Conservation (phyloP, 2,329 filamentous ascomycete species). For the Cryphonectria radicalis region DNA sequence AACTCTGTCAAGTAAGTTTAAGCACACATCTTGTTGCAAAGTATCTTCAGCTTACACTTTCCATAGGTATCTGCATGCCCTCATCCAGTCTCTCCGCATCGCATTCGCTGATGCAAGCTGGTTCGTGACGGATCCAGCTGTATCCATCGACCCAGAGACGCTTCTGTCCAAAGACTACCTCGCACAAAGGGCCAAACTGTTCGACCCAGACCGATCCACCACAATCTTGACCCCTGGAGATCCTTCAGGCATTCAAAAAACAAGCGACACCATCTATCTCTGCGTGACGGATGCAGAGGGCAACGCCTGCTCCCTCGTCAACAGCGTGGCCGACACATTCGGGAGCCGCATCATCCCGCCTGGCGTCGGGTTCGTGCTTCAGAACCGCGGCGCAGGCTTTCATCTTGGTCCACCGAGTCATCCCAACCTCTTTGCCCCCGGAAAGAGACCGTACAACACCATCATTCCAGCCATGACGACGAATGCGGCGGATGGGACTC, state of each 20-base stretch:
- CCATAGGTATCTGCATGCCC: conserved; percentile 65
- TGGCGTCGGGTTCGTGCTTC: conserved; percentile 86
- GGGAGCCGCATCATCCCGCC: conserved; percentile 84
- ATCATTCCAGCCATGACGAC: conserved; percentile 93
- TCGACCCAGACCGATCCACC: conserved; percentile 64
- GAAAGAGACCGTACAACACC: conserved; percentile 91
- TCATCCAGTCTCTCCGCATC: conserved; percentile 87
- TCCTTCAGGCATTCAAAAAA: conserved; percentile 55
- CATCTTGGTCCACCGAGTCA: conserved; percentile 66
- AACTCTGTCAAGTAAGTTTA: conserved; percentile 69
- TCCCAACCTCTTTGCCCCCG: conserved; percentile 77
- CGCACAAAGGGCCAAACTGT: conserved; percentile 65
- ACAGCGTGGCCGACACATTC: conserved; percentile 87
- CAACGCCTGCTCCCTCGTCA: conserved; percentile 94
- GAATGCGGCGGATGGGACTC: conserved; percentile 67
- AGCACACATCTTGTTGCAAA: background rate
- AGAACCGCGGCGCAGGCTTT: conserved; percentile 90
- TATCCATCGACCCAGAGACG: conserved; percentile 35
- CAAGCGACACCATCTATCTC: conserved; percentile 93
- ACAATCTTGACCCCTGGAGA: conserved; percentile 69
- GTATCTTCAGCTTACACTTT: background rate
- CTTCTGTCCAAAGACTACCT: conserved; percentile 75
- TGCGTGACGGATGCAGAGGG: conserved; percentile 79
- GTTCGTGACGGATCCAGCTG: conserved; percentile 84
- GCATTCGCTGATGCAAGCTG: conserved; percentile 87